Evolutionary conservation across 306 rosid species (phyloP).

Genomic region (Corylus heterophylla): DNA sequence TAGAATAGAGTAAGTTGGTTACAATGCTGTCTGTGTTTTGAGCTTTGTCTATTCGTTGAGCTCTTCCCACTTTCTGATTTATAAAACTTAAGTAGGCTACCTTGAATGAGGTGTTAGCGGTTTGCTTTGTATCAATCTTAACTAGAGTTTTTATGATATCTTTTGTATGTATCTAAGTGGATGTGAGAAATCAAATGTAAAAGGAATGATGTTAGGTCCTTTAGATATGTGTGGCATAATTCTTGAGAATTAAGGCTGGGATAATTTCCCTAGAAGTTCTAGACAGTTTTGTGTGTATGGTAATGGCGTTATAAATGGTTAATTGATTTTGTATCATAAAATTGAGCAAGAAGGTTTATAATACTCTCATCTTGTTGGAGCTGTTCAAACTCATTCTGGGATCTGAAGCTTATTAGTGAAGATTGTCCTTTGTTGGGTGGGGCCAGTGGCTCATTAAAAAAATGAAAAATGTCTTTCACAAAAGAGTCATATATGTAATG

Average conservation of each 20-base stretch:
- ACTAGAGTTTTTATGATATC: background rate
- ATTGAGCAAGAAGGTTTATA: background rate
- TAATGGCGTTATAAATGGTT: background rate
- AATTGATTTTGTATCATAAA: background rate
- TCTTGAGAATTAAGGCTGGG: background rate
- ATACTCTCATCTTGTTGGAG: background rate
- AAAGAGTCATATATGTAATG: background rate
- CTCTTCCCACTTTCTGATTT: background rate
- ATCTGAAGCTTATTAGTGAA: background rate
- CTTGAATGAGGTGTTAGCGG: background rate
- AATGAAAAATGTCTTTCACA: background rate
- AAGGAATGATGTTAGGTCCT: background rate
- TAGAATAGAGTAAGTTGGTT: background rate
- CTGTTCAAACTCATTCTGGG: background rate
- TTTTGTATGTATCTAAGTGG: background rate
- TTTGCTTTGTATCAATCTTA: background rate
- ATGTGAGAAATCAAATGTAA: background rate
- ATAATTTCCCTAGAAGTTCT: background rate
- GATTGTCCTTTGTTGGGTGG: background rate
- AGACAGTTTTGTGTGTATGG: background rate
- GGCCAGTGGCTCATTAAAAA: background rate
- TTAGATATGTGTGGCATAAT: background rate
- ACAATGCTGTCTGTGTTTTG: background rate
- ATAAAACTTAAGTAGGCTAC: conserved; percentile 15
- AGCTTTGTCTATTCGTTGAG: background rate